A percentile compares a stretch with the other conserved stretches of the same genome.
Evolutionary conservation across 176 grass and related monocot genomes (phyloP).

Genomic region (Rhynchospora pubera): DNA sequence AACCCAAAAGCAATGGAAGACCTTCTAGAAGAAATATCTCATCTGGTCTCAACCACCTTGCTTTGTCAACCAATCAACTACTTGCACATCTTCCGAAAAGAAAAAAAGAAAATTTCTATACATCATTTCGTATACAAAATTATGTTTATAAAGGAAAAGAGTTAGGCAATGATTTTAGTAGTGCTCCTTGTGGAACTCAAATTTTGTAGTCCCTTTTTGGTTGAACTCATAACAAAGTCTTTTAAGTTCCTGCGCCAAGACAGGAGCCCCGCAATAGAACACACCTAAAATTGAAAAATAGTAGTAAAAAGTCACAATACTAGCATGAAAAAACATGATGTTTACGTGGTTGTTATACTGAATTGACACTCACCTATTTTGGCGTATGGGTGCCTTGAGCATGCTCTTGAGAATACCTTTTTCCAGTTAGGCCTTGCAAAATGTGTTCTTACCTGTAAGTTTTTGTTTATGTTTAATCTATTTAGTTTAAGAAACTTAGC

Average conservation of each 20-base stretch:
- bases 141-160: neutral
- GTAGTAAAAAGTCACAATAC: neutral
- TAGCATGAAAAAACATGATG: neutral
- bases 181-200: conserved; percentile 32
- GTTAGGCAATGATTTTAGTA: conserved; percentile 12
- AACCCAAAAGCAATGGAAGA: neutral
- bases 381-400: conserved; percentile 23
- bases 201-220: conserved; percentile 33
- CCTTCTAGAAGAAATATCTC: conserved; percentile 19
- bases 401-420: conserved; percentile 30
- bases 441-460: conserved; percentile 29
- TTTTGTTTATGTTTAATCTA: neutral
- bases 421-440: conserved; percentile 33
- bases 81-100: neutral
- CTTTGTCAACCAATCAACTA: conserved; percentile 6
- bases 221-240: conserved; percentile 27
- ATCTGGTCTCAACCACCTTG: conserved; percentile 10
- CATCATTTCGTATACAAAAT: neutral
- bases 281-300: conserved; percentile 9
- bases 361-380: conserved; percentile 23
- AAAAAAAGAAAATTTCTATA: conserved; percentile 1
- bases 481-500: neutral
- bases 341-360: neutral
- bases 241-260: conserved; percentile 25
- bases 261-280: conserved; percentile 26